Base-by-base conservation (phyloP, 345 rosid species). In the Eucalyptus erythrocorys region DNA sequence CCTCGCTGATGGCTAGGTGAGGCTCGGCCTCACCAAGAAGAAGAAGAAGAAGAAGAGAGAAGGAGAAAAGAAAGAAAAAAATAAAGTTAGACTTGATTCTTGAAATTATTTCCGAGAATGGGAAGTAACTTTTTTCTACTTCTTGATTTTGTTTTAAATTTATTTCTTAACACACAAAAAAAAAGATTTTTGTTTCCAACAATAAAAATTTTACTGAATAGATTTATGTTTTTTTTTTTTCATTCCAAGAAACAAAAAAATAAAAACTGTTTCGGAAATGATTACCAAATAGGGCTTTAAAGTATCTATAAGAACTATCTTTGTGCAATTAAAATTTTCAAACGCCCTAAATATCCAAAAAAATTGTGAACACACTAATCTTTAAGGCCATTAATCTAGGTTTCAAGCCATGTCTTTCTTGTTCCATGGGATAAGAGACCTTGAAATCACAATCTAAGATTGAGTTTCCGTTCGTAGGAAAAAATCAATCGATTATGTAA, bases 1-100 rank as follows among this genome's bases (percentile, higher is more conserved):
- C 0, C 0, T 50, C 6, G 1, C 4, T 0, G 1, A 1, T 50
- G 22, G 9, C 8, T 0, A 43, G 1, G 22, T 0, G 4, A 51
- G 24, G 17, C 9, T 17, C 1, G 4, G 9, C 9, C 24, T 51
- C 2, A 51, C 24, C 10, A 51, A 19, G 55, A 51, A 49, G 0
- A 51, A 51, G 55, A 51, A 49, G 0, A 51, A 51, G 55, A 51
- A 17, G 21, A 14, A 14, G 21, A 51, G 24, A 51, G 55, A 51
- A 51, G 55, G 10, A 17, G 55, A 7, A 7, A 50, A 6, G 17
- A 50, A 22, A 17, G 8, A 50, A 50, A 50, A 17, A 19, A 17
- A 51, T 0, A 51, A 51, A 51, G 1, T 51, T 51, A 19, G 2
- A 2, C 0, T 51, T 19, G 55, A 51, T 51, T 51, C 3, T 3